Conservation (phyloP, 177 flowering plant genomes). For the Vitis hybrid region DNA sequence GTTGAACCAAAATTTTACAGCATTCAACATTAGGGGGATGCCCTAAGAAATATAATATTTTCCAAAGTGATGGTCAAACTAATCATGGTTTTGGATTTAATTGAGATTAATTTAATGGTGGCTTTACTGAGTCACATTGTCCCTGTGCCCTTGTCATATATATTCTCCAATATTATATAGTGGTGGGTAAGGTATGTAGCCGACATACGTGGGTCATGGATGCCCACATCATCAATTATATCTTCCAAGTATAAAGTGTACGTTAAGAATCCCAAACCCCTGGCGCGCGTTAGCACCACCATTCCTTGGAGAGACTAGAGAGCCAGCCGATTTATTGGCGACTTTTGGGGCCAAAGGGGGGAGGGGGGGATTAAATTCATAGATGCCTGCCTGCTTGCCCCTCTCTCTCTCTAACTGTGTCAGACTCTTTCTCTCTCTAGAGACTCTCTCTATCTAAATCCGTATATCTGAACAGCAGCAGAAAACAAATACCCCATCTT, state of each 20-base stretch:
- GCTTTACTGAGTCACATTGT: background rate
- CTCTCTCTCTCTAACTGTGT: background rate
- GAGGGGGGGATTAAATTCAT: background rate
- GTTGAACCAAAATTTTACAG: background rate
- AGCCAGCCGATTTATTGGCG: too few species aligned
- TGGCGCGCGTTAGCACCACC: too few species aligned
- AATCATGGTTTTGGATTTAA: slow-evolving; percentile 13
- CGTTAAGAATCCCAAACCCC: slow-evolving; percentile 6
- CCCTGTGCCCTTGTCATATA: background rate
- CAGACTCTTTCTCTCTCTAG: background rate
- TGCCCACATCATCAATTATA: slow-evolving; percentile 13
- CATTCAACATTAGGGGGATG: background rate
- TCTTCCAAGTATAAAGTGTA: background rate
- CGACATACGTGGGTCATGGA: slow-evolving; percentile 19
- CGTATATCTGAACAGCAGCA: slow-evolving; percentile 15
- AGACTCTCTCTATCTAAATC: slow-evolving; percentile 1
- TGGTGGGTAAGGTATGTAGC: slow-evolving; percentile 25
- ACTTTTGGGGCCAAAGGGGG: too few species aligned
- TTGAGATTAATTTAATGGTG: background rate
- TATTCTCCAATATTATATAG: background rate
- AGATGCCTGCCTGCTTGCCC: background rate
- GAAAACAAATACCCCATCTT: slow-evolving; percentile 30
- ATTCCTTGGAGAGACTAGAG: too few species aligned
- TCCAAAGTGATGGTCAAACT: slow-evolving; percentile 18
- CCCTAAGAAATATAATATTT: background rate